Percentiles rank a stretch among this genome's conserved stretches.
phyloP scores from a whole-genome alignment of 106 monocot species.

The Ottelia alismoides region DNA sequence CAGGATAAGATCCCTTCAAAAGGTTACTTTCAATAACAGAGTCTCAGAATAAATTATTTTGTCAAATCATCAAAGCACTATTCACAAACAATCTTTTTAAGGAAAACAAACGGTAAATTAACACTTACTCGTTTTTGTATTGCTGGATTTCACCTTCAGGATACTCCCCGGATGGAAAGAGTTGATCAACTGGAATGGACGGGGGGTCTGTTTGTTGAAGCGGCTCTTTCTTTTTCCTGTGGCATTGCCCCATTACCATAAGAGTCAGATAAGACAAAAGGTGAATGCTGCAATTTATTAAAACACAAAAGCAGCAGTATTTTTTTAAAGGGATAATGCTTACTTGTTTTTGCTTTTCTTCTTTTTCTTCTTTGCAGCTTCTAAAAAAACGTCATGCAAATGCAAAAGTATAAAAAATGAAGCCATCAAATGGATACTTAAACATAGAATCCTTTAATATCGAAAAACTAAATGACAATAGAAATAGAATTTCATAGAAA shows the following conservation, averaged over 20 bases:
- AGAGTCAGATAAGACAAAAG: not conserved
- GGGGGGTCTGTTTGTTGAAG: slow-evolving; percentile 75
- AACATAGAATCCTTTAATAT: no score
- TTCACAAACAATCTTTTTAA: no score
- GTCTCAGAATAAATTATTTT: no score
- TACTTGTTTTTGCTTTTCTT: slow-evolving; percentile 80
- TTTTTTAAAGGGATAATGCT: slow-evolving; percentile 1
- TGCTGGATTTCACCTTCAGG: slow-evolving; percentile 96
- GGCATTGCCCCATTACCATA: not conserved
- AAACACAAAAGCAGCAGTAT: not conserved
- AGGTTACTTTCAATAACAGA: no score
- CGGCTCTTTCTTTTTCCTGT: slow-evolving; percentile 89
- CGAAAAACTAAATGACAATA: no score
- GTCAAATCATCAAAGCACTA: no score
- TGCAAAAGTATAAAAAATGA: no score
- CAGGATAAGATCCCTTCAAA: no score
- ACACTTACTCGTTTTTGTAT: slow-evolving; percentile 93
- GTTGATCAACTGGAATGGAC: slow-evolving; percentile 80
- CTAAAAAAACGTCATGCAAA: no score
- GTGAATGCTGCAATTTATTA: not conserved
- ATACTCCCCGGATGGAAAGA: slow-evolving; percentile 76
- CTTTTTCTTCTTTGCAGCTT: slow-evolving; percentile 80
- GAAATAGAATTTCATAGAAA: no score
- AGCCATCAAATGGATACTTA: no score
- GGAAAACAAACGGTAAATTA: not conserved